Evolutionary conservation across 306 rosid genomes (phyloP).

Genomic region (Prunus persica): DNA sequence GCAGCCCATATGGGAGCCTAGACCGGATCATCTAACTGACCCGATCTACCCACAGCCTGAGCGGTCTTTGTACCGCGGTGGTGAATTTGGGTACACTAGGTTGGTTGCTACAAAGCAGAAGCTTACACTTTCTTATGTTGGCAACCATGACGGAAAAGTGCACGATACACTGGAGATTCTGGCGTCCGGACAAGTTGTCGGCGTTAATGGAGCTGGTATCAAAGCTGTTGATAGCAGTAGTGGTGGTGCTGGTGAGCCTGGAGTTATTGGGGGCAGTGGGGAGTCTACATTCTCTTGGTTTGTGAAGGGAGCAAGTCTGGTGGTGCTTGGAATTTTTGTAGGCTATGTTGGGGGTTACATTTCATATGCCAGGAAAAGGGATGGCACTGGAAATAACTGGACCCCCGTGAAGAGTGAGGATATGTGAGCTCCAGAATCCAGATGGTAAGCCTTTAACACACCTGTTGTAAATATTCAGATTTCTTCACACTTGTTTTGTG

Average conservation of each 20-base stretch:
- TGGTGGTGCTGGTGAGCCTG: constrained; percentile 12
- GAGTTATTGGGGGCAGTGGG: constrained; percentile 15
- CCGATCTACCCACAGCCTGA: constrained; percentile 83
- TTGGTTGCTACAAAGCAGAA: constrained; percentile 65
- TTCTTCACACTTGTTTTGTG: constrained; percentile 3
- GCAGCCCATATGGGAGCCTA: constrained; percentile 85
- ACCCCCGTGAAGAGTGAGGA: constrained; percentile 63
- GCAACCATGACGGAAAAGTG: constrained; percentile 81
- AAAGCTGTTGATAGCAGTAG: background rate
- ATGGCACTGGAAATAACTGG: constrained; percentile 43
- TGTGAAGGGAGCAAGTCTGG: constrained; percentile 59
- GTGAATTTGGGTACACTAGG: constrained; percentile 87
- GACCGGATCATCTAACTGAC: constrained; percentile 51
- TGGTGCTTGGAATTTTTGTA: constrained; percentile 68
- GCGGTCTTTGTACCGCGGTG: constrained; percentile 71
- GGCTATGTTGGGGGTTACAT: constrained; percentile 72
- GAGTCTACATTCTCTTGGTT: constrained; percentile 48
- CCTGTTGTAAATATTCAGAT: constrained; percentile 28
- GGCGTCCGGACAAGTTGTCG: constrained; percentile 57
- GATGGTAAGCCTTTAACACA: background rate
- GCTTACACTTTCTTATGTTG: constrained; percentile 58
- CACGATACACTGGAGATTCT: constrained; percentile 65
- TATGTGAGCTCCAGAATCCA: background rate
- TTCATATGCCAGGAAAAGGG: constrained; percentile 52
- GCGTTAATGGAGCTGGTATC: constrained; percentile 5